A percentile compares a stretch with the other conserved stretches of the same genome.
Conservation (phyloP, 257 asterid species). For the Primulina eburnea region DNA sequence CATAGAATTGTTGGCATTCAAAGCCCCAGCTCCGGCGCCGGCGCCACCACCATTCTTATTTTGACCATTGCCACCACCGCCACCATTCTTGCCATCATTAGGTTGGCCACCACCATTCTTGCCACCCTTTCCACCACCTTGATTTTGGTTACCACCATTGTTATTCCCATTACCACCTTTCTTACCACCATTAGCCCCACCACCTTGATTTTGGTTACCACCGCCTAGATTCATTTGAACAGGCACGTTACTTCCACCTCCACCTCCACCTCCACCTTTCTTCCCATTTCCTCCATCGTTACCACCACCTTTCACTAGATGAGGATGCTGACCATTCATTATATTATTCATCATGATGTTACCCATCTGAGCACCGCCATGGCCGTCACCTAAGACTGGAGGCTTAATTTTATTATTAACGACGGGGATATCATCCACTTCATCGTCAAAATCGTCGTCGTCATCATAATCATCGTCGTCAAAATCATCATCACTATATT, state of each 20-base stretch:
- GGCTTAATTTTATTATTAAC: slow-evolving; percentile 44
- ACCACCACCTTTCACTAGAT: slow-evolving; percentile 39
- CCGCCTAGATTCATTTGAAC: slow-evolving; percentile 53
- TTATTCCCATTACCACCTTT: slow-evolving; percentile 45
- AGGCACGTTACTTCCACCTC: slow-evolving; percentile 39
- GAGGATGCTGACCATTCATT: slow-evolving; percentile 48
- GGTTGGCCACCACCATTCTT: slow-evolving; percentile 63
- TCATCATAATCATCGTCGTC: slow-evolving; percentile 40
- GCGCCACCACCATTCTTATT: slow-evolving; percentile 29
- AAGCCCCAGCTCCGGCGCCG: slow-evolving; percentile 38
- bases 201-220: slow-evolving; percentile 31
- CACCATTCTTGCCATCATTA: slow-evolving; percentile 27
- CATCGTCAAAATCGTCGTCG: slow-evolving; percentile 55
- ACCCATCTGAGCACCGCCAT: slow-evolving; percentile 41
- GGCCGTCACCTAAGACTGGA: slow-evolving; percentile 29
- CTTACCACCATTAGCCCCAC: slow-evolving; percentile 40
- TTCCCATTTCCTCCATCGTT: slow-evolving; percentile 29
- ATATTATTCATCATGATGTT: slow-evolving; percentile 47
- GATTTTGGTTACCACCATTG: slow-evolving; percentile 45
- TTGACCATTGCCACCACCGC: slow-evolving; percentile 21
- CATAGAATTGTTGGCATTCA: slow-evolving; percentile 30
- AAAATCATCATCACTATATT: slow-evolving; percentile 37
- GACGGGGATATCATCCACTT: slow-evolving; percentile 40
- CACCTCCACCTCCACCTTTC: slow-evolving; percentile 44
- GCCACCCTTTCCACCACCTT: slow-evolving; percentile 61